Conservation (phyloP, 1,284 basidiomycete genomes). For the Cutaneotrichosporon daszewskae region DNA sequence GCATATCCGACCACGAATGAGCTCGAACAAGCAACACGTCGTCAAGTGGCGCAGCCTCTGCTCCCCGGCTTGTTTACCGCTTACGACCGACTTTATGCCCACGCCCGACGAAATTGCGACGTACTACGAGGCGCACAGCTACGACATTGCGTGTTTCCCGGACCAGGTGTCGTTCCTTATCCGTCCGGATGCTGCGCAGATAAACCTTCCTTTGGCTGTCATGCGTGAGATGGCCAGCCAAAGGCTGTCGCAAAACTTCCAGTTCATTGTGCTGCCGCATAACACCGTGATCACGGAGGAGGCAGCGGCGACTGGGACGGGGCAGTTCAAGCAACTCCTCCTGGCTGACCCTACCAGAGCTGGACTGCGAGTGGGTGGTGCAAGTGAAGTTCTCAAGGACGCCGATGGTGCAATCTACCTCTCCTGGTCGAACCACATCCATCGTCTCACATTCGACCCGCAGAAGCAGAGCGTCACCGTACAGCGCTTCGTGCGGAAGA, state of each 20-base stretch:
- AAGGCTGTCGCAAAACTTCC: slow-evolving; percentile 84
- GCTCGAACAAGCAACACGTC: slow-evolving; percentile 63
- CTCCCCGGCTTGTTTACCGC: slow-evolving; percentile 77
- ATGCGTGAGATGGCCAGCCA: slow-evolving; percentile 93
- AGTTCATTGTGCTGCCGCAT: slow-evolving; percentile 64
- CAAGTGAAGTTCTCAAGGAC: slow-evolving; percentile 62
- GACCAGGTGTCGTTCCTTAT: slow-evolving; percentile 60
- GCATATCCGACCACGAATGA: slow-evolving; percentile 70
- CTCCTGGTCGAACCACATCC: slow-evolving; percentile 92
- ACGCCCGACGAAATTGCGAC: slow-evolving; percentile 66
- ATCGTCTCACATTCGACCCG: slow-evolving; percentile 72
- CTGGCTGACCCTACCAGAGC: slow-evolving; percentile 53
- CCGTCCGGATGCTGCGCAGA: slow-evolving; percentile 31
- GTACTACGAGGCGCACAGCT: slow-evolving; percentile 66
- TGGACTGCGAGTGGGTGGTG: slow-evolving; percentile 56
- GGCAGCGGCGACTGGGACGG: not conserved
- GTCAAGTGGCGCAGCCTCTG: slow-evolving; percentile 89
- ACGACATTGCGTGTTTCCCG: slow-evolving; percentile 47
- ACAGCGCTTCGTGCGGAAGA: slow-evolving; percentile 73
- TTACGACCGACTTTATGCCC: slow-evolving; percentile 88
- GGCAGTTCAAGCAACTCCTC: slow-evolving; percentile 56
- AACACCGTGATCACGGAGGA: slow-evolving; percentile 22
- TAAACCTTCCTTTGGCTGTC: slow-evolving; percentile 70
- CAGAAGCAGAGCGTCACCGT: slow-evolving; percentile 83
- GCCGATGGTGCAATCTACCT: slow-evolving; percentile 76